Evolutionary conservation across 768 basidiomycete species (phyloP).

Genomic region (Pleurotus citrinopileatus): DNA sequence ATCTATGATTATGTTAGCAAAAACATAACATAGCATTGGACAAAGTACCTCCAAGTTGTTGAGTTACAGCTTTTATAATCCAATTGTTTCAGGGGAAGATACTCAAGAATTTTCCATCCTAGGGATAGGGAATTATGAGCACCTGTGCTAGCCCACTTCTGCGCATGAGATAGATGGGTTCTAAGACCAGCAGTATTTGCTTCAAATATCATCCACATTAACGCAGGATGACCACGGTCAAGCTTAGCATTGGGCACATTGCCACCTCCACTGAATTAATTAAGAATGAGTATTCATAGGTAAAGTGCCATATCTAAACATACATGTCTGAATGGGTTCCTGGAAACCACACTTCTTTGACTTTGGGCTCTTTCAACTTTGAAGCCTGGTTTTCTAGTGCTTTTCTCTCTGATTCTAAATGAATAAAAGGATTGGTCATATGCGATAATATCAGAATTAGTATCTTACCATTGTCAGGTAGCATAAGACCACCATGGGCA

Average conservation of each 20-base stretch:
- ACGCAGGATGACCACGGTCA: background rate
- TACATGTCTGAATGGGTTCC: constrained; percentile 10
- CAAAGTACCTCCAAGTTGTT: background rate
- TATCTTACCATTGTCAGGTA: too few relatives aligned
- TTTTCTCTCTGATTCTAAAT: background rate
- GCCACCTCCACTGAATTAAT: constrained; percentile 9
- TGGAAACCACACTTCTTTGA: constrained; percentile 10
- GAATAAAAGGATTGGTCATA: too few relatives aligned
- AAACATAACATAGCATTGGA: background rate
- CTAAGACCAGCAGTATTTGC: constrained; percentile 15
- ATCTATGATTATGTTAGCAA: background rate
- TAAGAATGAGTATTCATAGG: constrained; percentile 14
- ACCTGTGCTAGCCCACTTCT: constrained; percentile 6
- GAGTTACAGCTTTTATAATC: background rate
- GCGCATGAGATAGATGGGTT: constrained; percentile 6
- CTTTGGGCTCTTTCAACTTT: background rate
- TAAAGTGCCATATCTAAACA: constrained; percentile 1
- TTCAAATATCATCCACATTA: constrained; percentile 17
- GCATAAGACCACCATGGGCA: constrained; percentile 21
- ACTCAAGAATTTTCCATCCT: constrained; percentile 4
- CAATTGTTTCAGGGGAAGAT: constrained; percentile 2
- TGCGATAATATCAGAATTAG: too few relatives aligned
- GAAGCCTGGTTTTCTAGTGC: background rate
- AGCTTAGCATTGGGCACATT: constrained; percentile 8
- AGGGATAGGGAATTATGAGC: constrained; percentile 2